Base-by-base conservation (phyloP, 148 eudicot genomes). In the Pouteria glomerata region DNA sequence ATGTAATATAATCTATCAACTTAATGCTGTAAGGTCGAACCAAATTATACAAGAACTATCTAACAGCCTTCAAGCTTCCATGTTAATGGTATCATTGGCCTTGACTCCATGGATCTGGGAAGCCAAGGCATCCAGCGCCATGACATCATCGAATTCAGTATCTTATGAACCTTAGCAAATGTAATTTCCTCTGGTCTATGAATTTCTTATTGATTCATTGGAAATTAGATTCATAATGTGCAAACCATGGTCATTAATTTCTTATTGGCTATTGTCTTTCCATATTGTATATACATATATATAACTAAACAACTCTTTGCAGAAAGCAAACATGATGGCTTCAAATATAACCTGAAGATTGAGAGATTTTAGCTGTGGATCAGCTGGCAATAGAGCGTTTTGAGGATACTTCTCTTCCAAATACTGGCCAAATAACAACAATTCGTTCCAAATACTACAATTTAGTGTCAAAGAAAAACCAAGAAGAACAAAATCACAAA, bases 361-460 rank as follows among this genome's bases (percentile, higher is more conserved):
- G 69, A 86, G 52, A 66, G 87, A 85, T 72, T 78, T 73, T 50
- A 45, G 77, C 64, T 50, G 68, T 66, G 79, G 84, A 76, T 89
- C 89, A 70, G 45, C 69, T 1, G 87, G 89, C 75, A 89, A 85
- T 44, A 86, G 85, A 42, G 74, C 78, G 29, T 77, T 78, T 30
- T 78, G 57, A 67, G 88, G 89, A 78, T 84, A 86, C 68, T 81
- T 84, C 69, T 89, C 87, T 80, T 89, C 93, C 78, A 89, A 72
- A 73, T 86, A 86, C 93, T 89, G 67, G 34, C 66, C 16, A 71
- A 21, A 76, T 52, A 47, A 57, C n/a, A 51, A 77, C 12, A 10
- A 45, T 31, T 53, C 11, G 53, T 58, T 16, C 23, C 35, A 41
- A 59, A 23, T 39, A 12, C 2, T 39, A 51, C n/a, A 34, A 64